Evolutionary conservation across 208 protist species (phyloP).

Genomic region (Trypanosoma rangeli): DNA sequence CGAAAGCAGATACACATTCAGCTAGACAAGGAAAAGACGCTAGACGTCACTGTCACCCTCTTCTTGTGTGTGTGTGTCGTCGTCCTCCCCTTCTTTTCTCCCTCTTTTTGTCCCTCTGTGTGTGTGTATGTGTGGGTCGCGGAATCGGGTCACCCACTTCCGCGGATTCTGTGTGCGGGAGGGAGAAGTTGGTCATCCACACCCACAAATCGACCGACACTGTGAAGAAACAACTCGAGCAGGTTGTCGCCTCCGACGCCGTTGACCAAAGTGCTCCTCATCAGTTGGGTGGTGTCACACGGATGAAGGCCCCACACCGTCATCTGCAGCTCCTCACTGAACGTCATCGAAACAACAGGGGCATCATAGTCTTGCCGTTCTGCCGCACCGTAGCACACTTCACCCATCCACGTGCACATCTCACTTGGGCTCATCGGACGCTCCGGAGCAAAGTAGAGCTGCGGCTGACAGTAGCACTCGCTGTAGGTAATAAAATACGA

Average conservation of each 20-base stretch:
- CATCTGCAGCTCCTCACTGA: constrained; percentile 46
- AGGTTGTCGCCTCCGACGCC: constrained; percentile 27
- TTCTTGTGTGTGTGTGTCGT: neutral
- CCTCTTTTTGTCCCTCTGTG: neutral
- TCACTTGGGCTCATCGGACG: constrained; percentile 16
- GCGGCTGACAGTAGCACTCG: constrained; percentile 38
- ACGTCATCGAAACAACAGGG: constrained; percentile 31
- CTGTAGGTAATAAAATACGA: constrained; percentile 32
- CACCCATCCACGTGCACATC: constrained; percentile 25
- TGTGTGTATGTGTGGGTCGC: neutral
- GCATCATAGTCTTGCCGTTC: constrained; percentile 12
- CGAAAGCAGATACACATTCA: neutral
- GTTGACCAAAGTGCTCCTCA: constrained; percentile 22
- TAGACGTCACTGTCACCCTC: neutral
- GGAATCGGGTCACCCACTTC: neutral
- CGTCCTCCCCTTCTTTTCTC: neutral
- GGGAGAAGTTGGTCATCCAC: constrained; percentile 25
- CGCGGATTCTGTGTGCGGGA: neutral
- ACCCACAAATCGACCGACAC: constrained; percentile 33
- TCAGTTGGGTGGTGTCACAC: constrained; percentile 54
- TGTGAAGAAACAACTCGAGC: constrained; percentile 43
- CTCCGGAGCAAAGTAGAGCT: constrained; percentile 46
- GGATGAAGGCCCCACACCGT: constrained; percentile 55
- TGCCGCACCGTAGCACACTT: constrained; percentile 16
- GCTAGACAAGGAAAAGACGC: neutral